These are phyloP conservation scores for Elongisporangium anandrum DNA, from an alignment of 352 stramenopile genomes.

Conservation along the genomic window DNA sequence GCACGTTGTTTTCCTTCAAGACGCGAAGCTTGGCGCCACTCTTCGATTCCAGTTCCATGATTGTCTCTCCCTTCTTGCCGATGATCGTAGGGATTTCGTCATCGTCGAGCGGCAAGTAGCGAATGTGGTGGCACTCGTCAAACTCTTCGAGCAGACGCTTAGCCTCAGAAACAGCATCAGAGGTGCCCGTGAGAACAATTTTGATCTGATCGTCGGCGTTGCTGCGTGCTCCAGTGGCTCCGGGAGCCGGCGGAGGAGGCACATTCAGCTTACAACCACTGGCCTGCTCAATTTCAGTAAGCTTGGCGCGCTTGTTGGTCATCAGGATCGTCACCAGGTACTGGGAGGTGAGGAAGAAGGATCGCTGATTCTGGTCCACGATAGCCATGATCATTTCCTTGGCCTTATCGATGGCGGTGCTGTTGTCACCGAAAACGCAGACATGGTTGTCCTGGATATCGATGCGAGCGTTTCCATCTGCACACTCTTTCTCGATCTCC, in stretches of 20 bases:
- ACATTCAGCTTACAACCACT: slow-evolving; percentile 60
- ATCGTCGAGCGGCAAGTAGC: slow-evolving; percentile 62
- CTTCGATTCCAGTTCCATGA: slow-evolving; percentile 60
- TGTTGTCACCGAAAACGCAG: slow-evolving; percentile 58
- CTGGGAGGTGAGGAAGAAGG: slow-evolving; percentile 54
- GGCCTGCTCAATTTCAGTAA: slow-evolving; percentile 58
- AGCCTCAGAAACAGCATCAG: slow-evolving; percentile 54
- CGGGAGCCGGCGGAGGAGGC: slow-evolving; percentile 23
- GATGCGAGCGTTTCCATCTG: slow-evolving; percentile 43
- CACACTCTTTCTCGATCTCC: slow-evolving; percentile 53
- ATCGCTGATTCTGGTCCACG: slow-evolving; percentile 69
- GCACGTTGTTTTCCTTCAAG: slow-evolving; percentile 27
- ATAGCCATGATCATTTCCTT: slow-evolving; percentile 58
- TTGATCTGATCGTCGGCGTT: slow-evolving; percentile 45
- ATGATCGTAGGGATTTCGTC: slow-evolving; percentile 78
- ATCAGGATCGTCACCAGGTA: slow-evolving; percentile 62
- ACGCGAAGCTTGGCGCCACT: slow-evolving; percentile 61
- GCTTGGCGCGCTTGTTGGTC: slow-evolving; percentile 69
- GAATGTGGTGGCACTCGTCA: slow-evolving; percentile 56
- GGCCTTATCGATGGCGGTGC: slow-evolving; percentile 37
- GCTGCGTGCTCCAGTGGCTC: slow-evolving; percentile 9
- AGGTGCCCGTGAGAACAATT: slow-evolving; percentile 56
- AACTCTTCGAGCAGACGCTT: slow-evolving; percentile 57
- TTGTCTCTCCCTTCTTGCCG: slow-evolving; percentile 76
- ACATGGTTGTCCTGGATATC: slow-evolving; percentile 66